Base-by-base conservation (phyloP, 192 early-diverging fungal genomes). In the Coemansia sp. region DNA sequence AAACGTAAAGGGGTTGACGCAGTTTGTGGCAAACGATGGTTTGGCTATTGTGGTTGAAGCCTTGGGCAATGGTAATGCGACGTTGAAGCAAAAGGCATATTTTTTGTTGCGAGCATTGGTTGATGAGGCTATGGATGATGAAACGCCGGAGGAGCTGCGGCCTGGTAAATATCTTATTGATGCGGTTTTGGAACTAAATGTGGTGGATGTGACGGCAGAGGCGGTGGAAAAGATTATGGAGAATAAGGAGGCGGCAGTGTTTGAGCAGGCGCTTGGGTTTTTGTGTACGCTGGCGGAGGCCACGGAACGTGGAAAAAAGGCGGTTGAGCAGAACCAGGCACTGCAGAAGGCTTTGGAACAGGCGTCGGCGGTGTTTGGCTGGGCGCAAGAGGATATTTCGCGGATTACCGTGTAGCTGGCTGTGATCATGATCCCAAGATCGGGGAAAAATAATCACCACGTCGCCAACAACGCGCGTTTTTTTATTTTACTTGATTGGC, bases 61-160 rank as follows among this genome's bases (percentile, higher is more conserved):
- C n/a, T 18, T 73, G 17, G 75, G 77, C 17, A 57, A 72, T 32
- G 79, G 83, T 71, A 72, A 48, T 70, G 50, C 55, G 7, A 45
- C 49, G 52, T 34, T 61, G 48, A 48, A 63, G 33, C 62, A 74
- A 31, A 89, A 89, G 68, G 62, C 75, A 12, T 76, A 89, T 42
- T 92, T 92, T 60, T 65, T 90, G 58, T 78, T 86, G 71, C 87
- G 86, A 45, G 84, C 82, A 5, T 69, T 92, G 30, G 72, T 92
- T 29, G 69, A 86, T n/a, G 85, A 90, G 75, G 77, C 88, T 30
- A 68, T 76, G 61, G 80, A 82, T 11, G 32, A 66, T 11, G 65
- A 54, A 55, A 71, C 75, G 51, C 64, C 71, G 0, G 71, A 73
- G 60, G 64, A 68, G 6, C 56, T 76, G 66, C 58, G 80, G 1